phyloP scores from a whole-genome alignment of 176 grass and related monocot species.

The Aegilops sharonensis region DNA sequence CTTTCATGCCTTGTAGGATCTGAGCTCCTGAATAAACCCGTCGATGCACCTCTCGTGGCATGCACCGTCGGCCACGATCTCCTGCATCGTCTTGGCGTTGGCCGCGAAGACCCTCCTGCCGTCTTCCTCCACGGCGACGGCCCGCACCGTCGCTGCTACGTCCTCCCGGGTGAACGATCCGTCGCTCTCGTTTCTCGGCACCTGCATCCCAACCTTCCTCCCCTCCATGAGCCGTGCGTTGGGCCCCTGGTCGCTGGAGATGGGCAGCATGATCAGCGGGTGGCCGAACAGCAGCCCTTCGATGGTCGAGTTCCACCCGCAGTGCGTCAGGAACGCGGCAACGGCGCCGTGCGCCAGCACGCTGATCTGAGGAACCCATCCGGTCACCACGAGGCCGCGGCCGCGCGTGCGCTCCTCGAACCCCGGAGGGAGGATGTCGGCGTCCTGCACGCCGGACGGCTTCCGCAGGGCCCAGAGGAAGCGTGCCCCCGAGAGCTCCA shows the following conservation, averaged over 20 bases:
- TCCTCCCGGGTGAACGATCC: conserved; percentile 19
- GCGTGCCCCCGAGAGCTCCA: conserved; percentile 33
- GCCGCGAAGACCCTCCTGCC: neutral
- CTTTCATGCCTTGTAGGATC: neutral
- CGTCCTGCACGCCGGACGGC: neutral
- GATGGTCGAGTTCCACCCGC: conserved; percentile 46
- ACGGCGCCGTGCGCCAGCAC: conserved; percentile 42
- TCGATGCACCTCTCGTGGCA: conserved; percentile 31
- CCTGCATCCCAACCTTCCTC: neutral
- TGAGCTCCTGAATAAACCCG: conserved; percentile 16
- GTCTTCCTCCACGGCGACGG: conserved; percentile 35
- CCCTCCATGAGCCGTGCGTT: conserved; percentile 10
- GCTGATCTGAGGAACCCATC: conserved; percentile 44
- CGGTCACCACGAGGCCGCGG: neutral
- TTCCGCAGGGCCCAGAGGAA: conserved; percentile 61
- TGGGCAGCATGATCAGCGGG: conserved; percentile 40
- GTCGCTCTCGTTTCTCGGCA: conserved; percentile 23
- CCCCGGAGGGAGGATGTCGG: neutral
- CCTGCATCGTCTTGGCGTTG: conserved; percentile 37
- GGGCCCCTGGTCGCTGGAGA: conserved; percentile 26
- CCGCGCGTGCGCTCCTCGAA: conserved; percentile 32
- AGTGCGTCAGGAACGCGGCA: conserved; percentile 56
- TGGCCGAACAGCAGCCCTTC: conserved; percentile 44
- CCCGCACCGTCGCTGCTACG: conserved; percentile 20
- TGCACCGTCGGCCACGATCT: conserved; percentile 7